These are phyloP conservation scores for Simplicillium sp. DNA, from an alignment of 2,329 filamentous ascomycete genomes.

Conservation along the genomic window DNA sequence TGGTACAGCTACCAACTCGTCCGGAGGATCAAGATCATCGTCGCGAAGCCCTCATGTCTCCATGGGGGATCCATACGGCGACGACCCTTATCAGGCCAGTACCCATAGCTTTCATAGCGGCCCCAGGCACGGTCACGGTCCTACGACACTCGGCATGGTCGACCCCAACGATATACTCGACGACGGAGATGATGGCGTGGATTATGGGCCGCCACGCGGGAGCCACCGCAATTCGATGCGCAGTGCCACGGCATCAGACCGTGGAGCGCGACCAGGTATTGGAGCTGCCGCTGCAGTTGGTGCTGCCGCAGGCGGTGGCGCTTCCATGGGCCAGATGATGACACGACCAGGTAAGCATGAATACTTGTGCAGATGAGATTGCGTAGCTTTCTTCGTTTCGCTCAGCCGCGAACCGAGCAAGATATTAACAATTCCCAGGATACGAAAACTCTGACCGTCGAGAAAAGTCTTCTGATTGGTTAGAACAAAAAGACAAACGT, in stretches of 20 bases:
- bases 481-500: conserved; percentile 46
- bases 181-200: conserved; percentile 78
- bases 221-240: conserved; percentile 47
- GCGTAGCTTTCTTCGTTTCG: no score
- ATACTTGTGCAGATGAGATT: no score
- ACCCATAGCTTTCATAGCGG: conserved; percentile 15
- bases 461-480: conserved; percentile 61
- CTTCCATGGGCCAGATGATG: conserved; percentile 7
- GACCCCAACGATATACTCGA: conserved; percentile 76
- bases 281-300: conserved; percentile 33
- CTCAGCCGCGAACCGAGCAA: no score
- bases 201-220: conserved; percentile 30
- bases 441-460: conserved; percentile 21
- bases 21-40: conserved; percentile 27
- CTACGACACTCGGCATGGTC: conserved; percentile 46
- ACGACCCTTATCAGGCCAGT: conserved; percentile 59
- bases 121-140: conserved; percentile 25
- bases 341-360: no score
- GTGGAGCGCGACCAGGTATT: conserved; percentile 13
- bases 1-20: conserved; percentile 18
- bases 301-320: conserved; percentile 31
- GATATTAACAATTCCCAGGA: conserved; percentile 7
- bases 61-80: conserved; percentile 38
- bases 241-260: conserved; percentile 37
- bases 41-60: conserved; percentile 40